Conservation (phyloP, 2,329 filamentous ascomycete genomes). For the Madurella fahalii region DNA sequence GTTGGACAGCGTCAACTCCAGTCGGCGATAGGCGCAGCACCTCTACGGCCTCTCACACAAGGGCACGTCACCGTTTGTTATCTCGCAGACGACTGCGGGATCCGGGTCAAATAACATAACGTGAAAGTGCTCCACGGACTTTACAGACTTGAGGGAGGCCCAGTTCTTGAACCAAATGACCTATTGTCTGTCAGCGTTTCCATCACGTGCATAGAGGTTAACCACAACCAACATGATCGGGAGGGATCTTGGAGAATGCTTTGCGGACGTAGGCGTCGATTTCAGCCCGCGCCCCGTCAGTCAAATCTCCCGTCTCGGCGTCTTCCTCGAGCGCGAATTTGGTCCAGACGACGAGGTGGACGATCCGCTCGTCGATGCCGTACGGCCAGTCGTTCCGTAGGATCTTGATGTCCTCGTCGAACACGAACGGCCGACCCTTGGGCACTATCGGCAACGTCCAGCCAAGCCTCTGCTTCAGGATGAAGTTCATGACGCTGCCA, state of each 20-base stretch:
- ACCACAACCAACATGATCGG: conserved; percentile 47
- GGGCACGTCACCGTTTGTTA: conserved; percentile 72
- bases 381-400: conserved; percentile 94
- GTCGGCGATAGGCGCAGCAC: neutral
- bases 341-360: conserved; percentile 88
- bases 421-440: conserved; percentile 40
- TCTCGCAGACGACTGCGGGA: conserved; percentile 59
- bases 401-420: conserved; percentile 62
- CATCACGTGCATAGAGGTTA: neutral
- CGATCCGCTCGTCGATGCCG: conserved; percentile 70
- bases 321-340: conserved; percentile 79
- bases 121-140: conserved; percentile 89
- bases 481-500: conserved; percentile 74
- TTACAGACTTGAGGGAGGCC: conserved; percentile 76
- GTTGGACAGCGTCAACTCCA: neutral
- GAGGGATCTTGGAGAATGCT: conserved; percentile 58
- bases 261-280: conserved; percentile 68
- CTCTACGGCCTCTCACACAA: conserved; percentile 42
- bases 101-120: conserved; percentile 83
- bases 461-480: conserved; percentile 63
- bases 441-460: conserved; percentile 55
- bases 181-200: conserved; percentile 24
- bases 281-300: conserved; percentile 54
- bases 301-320: conserved; percentile 60
- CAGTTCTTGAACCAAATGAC: conserved; percentile 85